A percentile compares a stretch with the other conserved stretches of the same genome.
phyloP scores from a whole-genome alignment of 129 eudicot genomes.

The Lactuca saligna region DNA sequence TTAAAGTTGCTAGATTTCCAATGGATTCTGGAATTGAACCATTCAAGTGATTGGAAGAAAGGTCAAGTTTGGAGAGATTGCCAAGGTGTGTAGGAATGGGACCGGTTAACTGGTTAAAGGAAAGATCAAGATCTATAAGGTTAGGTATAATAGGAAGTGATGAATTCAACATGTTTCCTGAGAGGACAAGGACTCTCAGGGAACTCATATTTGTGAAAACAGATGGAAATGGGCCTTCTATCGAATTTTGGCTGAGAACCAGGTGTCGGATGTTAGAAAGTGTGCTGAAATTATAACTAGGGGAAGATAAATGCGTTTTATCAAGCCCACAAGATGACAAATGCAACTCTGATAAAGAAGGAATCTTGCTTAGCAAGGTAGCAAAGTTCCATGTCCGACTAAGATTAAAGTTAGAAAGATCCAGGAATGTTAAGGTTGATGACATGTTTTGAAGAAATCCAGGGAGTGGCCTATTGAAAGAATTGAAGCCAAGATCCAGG shows the following conservation, averaged over 20 bases:
- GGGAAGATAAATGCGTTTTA: neutral
- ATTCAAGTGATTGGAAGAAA: neutral
- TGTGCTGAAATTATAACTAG: neutral
- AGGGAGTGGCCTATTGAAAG: neutral
- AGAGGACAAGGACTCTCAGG: neutral
- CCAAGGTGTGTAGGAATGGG: neutral
- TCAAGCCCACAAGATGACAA: neutral
- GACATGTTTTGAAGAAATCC: constrained; percentile 2
- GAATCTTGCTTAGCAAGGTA: neutral
- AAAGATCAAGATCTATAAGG: neutral
- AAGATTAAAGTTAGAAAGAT: neutral
- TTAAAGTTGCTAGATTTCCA: constrained; percentile 20
- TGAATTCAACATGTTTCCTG: neutral
- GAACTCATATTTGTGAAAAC: neutral
- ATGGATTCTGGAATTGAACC: constrained; percentile 21
- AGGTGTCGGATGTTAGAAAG: neutral
- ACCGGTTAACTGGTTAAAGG: neutral
- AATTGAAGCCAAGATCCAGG: neutral
- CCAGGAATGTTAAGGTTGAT: neutral
- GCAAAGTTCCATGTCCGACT: neutral
- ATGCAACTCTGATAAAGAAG: neutral
- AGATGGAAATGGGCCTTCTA: neutral
- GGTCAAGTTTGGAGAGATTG: neutral
- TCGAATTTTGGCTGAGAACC: neutral
- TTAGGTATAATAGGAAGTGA: neutral